Base-by-base conservation (phyloP, 148 eudicot species). In the Spergularia bocconei region DNA sequence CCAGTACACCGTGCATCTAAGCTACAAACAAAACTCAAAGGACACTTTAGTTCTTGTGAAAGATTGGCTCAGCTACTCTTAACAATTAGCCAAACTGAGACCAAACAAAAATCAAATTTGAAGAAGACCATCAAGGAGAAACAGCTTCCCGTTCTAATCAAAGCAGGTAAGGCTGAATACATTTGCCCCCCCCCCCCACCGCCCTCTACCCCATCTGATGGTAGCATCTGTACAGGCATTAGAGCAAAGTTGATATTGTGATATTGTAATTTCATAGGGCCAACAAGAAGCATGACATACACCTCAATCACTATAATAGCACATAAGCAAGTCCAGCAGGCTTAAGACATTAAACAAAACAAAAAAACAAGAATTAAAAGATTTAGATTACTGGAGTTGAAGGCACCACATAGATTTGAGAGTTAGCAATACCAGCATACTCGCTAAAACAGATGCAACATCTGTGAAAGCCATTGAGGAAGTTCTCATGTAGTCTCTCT, bases 401-500 rank as follows among this genome's bases (percentile, higher is more conserved):
- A 55, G 11, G 52, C 48, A 58, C 19, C 33, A 67, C 7, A 15
- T n/a, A 13, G 17, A 29, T 50, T 29, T 16, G 51, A 47, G 71
- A 57, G 60, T 38, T 53, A 53, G 25, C 11, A 36, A 23, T 92
- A 95, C 98, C 99, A 69, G 91, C 78, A 81, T 82, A 92, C 77
- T 95, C 96, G 77, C 88, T 87, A 76, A 79, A 89, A 79, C 99
- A 95, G 71, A 95, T 92, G 87, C 88, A 84, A 74, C 99, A 95
- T 78, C 89, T 83, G 80, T 95, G 97, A 67, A 86, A 81, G 75
- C 82, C 86, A 79, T 66, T 86, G 76, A 81, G 71, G 79, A 92
- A 95, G 84, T 82, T 85, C 58, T 86, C 90, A 63, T 85, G 86
- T 68, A 67, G 79, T 74, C 84, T 86, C 80, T 86, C 89, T 63